phyloP scores from a whole-genome alignment of 2,329 filamentous ascomycete genomes.

The Cercospora sp. region DNA sequence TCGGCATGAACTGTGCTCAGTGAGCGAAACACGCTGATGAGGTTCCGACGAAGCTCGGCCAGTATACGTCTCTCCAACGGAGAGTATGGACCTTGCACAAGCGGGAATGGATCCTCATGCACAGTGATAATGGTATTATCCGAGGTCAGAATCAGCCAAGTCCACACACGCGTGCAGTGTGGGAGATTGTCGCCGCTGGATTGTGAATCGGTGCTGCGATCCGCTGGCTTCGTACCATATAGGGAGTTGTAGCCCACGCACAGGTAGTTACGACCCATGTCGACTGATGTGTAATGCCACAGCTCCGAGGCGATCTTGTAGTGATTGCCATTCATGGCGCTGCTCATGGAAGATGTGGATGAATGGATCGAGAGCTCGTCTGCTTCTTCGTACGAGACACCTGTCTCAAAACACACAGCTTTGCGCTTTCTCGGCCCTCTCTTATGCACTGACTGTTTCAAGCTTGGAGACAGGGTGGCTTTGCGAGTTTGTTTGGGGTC shows the following conservation, averaged over 20 bases:
- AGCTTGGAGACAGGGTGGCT: slow-evolving; percentile 14
- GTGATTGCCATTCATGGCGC: slow-evolving; percentile 44
- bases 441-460: slow-evolving; percentile 16
- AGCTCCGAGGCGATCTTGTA: slow-evolving; percentile 66
- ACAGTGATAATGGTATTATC: slow-evolving; percentile 72
- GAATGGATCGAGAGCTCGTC: slow-evolving; percentile 35
- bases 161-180: slow-evolving; percentile 57
- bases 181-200: slow-evolving; percentile 21
- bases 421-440: slow-evolving; percentile 14
- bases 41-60: slow-evolving; percentile 57
- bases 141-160: slow-evolving; percentile 68
- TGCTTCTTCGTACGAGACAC: slow-evolving; percentile 19
- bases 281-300: slow-evolving; percentile 74
- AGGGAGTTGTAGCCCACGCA: slow-evolving; percentile 72
- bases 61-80: slow-evolving; percentile 49
- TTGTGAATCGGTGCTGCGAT: neutral
- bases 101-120: slow-evolving; percentile 59
- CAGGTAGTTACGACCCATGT: slow-evolving; percentile 67
- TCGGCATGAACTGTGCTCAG: slow-evolving; percentile 54
- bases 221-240: slow-evolving; percentile 40
- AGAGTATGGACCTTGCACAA: slow-evolving; percentile 40
- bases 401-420: slow-evolving; percentile 10
- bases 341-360: slow-evolving; percentile 31
- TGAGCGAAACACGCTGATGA: slow-evolving; percentile 62
- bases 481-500: slow-evolving; percentile 46